Evolutionary conservation across 2,329 filamentous ascomycete genomes (phyloP), one percentile per base, ranked within the genome.

Genomic region (Fusarium sp.): DNA sequence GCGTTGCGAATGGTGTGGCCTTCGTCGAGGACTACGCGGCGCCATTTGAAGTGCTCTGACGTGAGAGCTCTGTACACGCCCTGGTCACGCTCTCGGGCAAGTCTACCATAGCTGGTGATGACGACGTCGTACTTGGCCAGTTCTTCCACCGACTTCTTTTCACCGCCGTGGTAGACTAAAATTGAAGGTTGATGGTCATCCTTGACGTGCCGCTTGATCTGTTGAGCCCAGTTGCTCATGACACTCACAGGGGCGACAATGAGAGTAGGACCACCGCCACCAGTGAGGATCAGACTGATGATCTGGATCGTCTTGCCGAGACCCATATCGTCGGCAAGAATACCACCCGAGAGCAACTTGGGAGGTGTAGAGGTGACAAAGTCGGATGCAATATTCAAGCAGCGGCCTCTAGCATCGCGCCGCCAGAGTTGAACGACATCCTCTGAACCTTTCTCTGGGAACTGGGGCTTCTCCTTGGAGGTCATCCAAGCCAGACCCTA

Each of bases 281-380:
- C 86, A 5, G 85, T 85, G 59, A 95, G 83, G 64, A 98, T 92
- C 38, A 97, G 83, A 62, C 93, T 93, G 75, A 98, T 96, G 56
- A 95, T 88, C 79, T 97, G 93, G 10, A 98, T 87, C 0, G 95
- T 98, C 84, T 97, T 97, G 27, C 95, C 95, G 6, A 98, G 83
- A 5, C 95, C 95, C 95, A 98, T 98, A 77, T 98, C 95, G 80
- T 98, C 95, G 14, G 81, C 94, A 10, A 98, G 87, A 58, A 98
- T 95, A 35, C 95, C 95, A 20, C 95, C 95, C 58, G 91, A 93
- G 8, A 93, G 90, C 24, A 97, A 86, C 1, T 84, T 81, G 0
- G 94, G 94, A 2, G 87, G 81, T 4, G 80, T 81, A 0, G 80
- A 81, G 10, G 88, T 90, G 11, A 90, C 88, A 79, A 91, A 95